These are phyloP conservation scores for Suhomyces kilbournensis DNA, from an alignment of 805 yeast genomes.

Conservation along the genomic window DNA sequence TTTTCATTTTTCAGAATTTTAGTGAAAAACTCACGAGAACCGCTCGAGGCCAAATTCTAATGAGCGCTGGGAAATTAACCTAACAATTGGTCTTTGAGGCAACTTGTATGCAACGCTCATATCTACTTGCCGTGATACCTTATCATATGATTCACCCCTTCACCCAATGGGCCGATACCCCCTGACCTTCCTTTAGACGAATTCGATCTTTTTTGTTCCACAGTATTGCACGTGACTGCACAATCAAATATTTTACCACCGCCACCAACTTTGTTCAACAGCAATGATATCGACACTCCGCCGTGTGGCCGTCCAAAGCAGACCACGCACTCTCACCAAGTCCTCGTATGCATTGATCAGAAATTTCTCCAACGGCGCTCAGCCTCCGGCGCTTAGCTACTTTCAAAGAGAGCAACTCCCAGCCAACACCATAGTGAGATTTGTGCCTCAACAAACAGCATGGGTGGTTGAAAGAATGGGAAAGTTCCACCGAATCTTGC, in stretches of 20 bases:
- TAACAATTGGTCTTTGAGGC: too few relatives aligned
- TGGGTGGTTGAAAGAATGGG: constrained; percentile 94
- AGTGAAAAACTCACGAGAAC: too few relatives aligned
- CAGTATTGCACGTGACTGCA: too few relatives aligned
- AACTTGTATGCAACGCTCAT: too few relatives aligned
- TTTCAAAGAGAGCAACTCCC: constrained; percentile 66
- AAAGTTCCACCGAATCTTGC: constrained; percentile 59
- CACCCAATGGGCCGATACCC: too few relatives aligned
- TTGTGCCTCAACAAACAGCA: constrained; percentile 88
- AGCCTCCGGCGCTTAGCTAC: constrained; percentile 37
- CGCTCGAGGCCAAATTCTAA: too few relatives aligned
- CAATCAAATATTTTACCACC: neutral
- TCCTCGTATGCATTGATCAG: neutral
- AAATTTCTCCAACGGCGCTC: neutral
- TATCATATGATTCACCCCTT: too few relatives aligned
- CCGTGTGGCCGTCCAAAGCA: neutral
- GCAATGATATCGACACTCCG: neutral
- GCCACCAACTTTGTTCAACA: neutral
- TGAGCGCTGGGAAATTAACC: too few relatives aligned
- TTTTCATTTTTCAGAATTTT: too few relatives aligned
- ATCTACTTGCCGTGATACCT: too few relatives aligned
- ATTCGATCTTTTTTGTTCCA: too few relatives aligned
- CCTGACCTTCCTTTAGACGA: too few relatives aligned
- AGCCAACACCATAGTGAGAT: constrained; percentile 69
- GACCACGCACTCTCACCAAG: neutral